These are phyloP conservation scores for Chionographis japonica DNA, from an alignment of 106 monocot species.

Conservation along the genomic window DNA sequence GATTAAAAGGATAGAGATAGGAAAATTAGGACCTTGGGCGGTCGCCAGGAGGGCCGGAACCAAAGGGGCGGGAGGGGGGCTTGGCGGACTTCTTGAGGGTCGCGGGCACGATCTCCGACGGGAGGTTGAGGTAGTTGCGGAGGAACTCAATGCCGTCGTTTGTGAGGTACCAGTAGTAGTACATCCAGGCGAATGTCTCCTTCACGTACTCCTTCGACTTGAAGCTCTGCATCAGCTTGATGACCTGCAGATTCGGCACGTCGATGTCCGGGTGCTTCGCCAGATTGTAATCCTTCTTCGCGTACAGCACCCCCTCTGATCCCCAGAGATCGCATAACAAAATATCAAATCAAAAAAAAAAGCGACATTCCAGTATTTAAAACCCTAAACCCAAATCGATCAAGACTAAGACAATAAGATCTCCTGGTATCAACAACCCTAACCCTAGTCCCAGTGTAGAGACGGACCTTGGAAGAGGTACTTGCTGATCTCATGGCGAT, in stretches of 20 bases:
- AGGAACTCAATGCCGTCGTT: slow-evolving; percentile 58
- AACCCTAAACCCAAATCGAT: neutral
- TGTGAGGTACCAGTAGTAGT: slow-evolving; percentile 67
- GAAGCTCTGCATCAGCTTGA: slow-evolving; percentile 68
- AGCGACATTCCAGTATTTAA: too few relatives aligned
- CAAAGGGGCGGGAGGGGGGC: slow-evolving; percentile 25
- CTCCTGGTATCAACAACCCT: neutral
- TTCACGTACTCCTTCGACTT: slow-evolving; percentile 47
- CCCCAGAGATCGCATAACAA: neutral
- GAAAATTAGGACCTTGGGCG: slow-evolving; percentile 35
- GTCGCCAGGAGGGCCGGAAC: slow-evolving; percentile 41
- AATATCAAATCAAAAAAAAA: too few relatives aligned
- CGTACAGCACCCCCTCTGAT: slow-evolving; percentile 53
- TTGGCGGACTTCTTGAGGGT: slow-evolving; percentile 52
- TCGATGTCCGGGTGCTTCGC: slow-evolving; percentile 46
- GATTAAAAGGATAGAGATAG: too few relatives aligned
- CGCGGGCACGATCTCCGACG: slow-evolving; percentile 53
- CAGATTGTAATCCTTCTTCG: slow-evolving; percentile 62
- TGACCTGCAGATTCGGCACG: slow-evolving; percentile 56
- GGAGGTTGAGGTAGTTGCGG: slow-evolving; percentile 39
- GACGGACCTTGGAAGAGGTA: slow-evolving; percentile 46
- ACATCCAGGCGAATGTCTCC: slow-evolving; percentile 61
- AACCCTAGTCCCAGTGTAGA: too few relatives aligned
- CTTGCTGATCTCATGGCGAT: slow-evolving; percentile 40
- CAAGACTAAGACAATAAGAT: neutral